phyloP scores from a whole-genome alignment of 2,329 filamentous ascomycete species.

The Mycosphaerella sp. region DNA sequence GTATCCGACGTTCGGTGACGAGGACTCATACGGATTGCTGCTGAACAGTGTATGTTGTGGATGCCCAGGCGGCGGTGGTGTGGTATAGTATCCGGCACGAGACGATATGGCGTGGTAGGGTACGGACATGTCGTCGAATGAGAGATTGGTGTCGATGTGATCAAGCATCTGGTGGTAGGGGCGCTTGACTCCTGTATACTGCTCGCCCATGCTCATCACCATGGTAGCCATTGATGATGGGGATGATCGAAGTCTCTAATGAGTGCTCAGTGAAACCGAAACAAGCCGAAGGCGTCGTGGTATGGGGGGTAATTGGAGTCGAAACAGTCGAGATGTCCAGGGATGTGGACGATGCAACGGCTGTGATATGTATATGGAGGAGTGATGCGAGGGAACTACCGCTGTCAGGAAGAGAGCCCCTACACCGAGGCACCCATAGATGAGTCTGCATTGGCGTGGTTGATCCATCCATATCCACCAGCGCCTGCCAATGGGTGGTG shows the following conservation, averaged over 20 bases:
- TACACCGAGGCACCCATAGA: constrained; percentile 12
- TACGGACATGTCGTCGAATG: constrained; percentile 15
- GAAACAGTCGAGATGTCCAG: constrained; percentile 13
- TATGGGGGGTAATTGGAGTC: constrained; percentile 17
- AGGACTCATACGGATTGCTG: constrained; percentile 19
- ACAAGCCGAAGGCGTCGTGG: constrained; percentile 13
- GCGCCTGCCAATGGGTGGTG: constrained; percentile 16
- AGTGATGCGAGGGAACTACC: constrained; percentile 3
- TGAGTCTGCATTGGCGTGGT: constrained; percentile 3
- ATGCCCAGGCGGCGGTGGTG: constrained; percentile 12
- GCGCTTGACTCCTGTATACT: constrained; percentile 18
- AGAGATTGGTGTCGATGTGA: constrained; percentile 14
- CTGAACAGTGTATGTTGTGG: constrained; percentile 19
- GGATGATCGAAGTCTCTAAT: constrained; percentile 8
- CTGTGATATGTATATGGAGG: constrained; percentile 22
- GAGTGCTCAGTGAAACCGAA: constrained; percentile 3
- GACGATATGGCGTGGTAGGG: constrained; percentile 21
- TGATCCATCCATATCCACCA: constrained; percentile 11
- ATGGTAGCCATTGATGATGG: constrained; percentile 7
- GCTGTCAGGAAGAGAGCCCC: constrained; percentile 9
- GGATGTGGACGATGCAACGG: constrained; percentile 14
- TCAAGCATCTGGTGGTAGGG: constrained; percentile 20
- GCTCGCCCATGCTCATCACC: constrained; percentile 8
- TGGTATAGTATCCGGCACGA: constrained; percentile 17
- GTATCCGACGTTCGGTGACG: constrained; percentile 15